Base-by-base conservation (phyloP, 2,329 filamentous ascomycete species). In the Microdochium trichocladiopsis region DNA sequence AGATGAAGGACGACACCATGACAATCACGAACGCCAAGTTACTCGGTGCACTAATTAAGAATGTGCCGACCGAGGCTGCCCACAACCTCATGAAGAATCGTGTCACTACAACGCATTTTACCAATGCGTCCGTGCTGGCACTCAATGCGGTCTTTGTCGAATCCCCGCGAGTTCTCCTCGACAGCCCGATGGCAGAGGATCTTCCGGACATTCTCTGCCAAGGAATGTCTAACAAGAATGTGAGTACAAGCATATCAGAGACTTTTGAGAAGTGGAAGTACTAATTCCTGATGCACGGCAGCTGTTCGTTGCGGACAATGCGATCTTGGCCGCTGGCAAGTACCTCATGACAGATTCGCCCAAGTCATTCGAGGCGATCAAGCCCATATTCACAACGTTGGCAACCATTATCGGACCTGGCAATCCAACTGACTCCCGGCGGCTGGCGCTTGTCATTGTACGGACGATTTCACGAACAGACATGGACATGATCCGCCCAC, bases 71-170 rank as follows among this genome's bases (percentile, higher is more conserved):
- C 25, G 88, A 95, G 14, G 82, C 81, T 54, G 88, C 90, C 2
- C 68, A 73, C 16, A 63, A 63, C 14, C 63, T 82, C 52, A 69
- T 82, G 50, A 88, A 84, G 72, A 86, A 85, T 61, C 84, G 93
- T 23, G 88, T 94, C n/a, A 77, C 96, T 50, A 87, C 87, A 4
- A 78, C 82, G 8, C 80, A 91, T 53, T 86, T 88, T 61, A 92
- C 77, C 58, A 86, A 86, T 60, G 79, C 90, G 1, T 95, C 93
- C 0, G 81, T 95, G 4, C 78, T 99, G 43, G 88, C 88, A 3
- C 79, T 99, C 53, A 99, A 99, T 65, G 87, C 94, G 1, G 85
- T 96, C 14, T 75, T 99, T 45, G 76, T 90, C 6, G 92, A 97
- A 67, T 87, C 91, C 1, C 82, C 90, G 2, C 75, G 83, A 49